Evolutionary conservation across 768 basidiomycete genomes (phyloP), one percentile per base, ranked within the genome.

Genomic region (Mrakia gelida): DNA sequence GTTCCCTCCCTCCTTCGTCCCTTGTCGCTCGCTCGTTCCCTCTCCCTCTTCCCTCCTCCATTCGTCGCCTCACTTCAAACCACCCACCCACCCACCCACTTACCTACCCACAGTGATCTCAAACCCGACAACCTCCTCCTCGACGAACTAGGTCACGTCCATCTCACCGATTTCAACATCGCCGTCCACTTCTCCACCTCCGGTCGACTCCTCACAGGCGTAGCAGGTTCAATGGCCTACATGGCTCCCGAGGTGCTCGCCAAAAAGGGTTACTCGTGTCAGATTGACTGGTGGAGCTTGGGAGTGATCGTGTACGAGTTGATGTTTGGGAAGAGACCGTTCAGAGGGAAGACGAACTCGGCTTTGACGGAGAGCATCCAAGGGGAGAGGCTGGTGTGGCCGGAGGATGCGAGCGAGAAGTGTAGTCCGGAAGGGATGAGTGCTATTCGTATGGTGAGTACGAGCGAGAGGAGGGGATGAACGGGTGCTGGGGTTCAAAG

Each of bases 161-260:
- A 98, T 83, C 87, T 99, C 81, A 98, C 97, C 13, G 97, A 99
- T 86, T 97, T 99, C 87, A 99, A 99, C 82, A 95, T 99, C 80
- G 97, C 96, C 32, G 96, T 98, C 11, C 96, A 98, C 84, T 98
- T 94, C 84, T 96, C 95, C 16, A 52, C 75, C n/a, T 52, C 65
- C 13, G 88, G 91, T 73, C 89, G 95, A 52, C 82, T 92, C 79
- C 91, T 98, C 84, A 94, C 93, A 0, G 94, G 93, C 79, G 92
- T 99, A 23, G 96, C 97, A 10, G 97, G 97, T 5, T 95, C 93
- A 82, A 95, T 99, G 94, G 96, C 97, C 0, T 99, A 99, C 86
- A 99, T 99, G 97, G 95, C 95, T 15, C 95, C 96, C 0, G 94
- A 99, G 83, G 96, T 99, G 67, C 87, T 99, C 61, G 87, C 90